Percentiles rank a stretch among this genome's conserved stretches.
These are phyloP conservation scores for Reticulascus tulasneorum DNA, from an alignment of 2,329 filamentous ascomycete species.

Conservation along the genomic window DNA sequence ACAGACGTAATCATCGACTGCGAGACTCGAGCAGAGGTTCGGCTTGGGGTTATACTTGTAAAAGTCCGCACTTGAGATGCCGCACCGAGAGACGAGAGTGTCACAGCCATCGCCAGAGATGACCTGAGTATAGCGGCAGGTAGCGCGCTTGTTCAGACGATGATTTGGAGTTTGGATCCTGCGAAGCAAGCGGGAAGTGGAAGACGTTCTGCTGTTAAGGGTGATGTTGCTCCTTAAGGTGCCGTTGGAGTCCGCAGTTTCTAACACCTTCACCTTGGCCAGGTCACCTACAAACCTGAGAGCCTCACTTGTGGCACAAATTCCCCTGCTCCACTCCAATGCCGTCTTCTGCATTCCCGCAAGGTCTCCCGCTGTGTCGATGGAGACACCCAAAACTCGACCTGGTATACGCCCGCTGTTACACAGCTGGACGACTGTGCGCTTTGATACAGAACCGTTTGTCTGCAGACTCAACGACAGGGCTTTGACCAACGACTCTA, in stretches of 20 bases:
- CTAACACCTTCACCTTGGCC: slow-evolving; percentile 1
- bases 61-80: slow-evolving; percentile 1
- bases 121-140: slow-evolving; percentile 3
- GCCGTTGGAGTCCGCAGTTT: too few species aligned
- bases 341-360: slow-evolving; percentile 1
- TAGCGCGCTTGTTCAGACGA: too few species aligned
- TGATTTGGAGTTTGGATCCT: too few species aligned
- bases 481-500: slow-evolving; percentile 1
- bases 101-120: slow-evolving; percentile 2
- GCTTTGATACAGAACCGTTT: slow-evolving; percentile 3
- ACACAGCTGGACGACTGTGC: slow-evolving; percentile 6
- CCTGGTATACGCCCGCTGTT: slow-evolving; percentile 1
- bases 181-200: too few species aligned
- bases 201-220: too few species aligned
- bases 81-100: slow-evolving; percentile 1
- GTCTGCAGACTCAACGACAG: not conserved
- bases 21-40: not conserved
- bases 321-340: slow-evolving; percentile 4
- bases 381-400: slow-evolving; percentile 7
- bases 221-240: too few species aligned
- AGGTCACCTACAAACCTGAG: not conserved
- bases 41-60: slow-evolving; percentile 3
- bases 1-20: slow-evolving; percentile 1
- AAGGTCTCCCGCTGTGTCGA: slow-evolving; percentile 5
- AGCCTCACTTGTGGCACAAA: slow-evolving; percentile 1